Conservation (phyloP, 1,139 yeast species). For the Yamadazyma trypodendri region DNA sequence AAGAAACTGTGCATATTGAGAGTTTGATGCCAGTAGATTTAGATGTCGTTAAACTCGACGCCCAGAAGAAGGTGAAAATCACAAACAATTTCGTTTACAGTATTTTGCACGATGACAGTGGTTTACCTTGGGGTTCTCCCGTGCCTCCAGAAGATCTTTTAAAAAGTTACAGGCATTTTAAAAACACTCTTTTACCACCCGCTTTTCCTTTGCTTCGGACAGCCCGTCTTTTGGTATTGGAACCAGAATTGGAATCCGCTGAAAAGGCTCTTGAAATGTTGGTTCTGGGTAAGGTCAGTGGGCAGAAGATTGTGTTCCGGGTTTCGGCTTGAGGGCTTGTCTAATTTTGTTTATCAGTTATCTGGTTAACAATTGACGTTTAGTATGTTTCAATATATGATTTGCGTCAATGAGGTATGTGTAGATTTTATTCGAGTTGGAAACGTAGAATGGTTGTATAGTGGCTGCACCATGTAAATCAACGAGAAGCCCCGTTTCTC, state of each 20-base stretch:
- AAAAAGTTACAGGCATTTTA: conserved; percentile 4
- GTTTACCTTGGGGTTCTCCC: neutral
- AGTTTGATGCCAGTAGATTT: conserved; percentile 17
- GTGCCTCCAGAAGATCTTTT: conserved; percentile 9
- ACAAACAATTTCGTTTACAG: conserved; percentile 7
- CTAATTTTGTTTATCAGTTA: too few species aligned
- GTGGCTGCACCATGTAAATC: too few species aligned
- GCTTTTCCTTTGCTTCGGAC: conserved; percentile 18
- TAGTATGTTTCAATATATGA: too few species aligned
- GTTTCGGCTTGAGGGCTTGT: conserved; percentile 1
- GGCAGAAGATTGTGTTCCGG: conserved; percentile 33
- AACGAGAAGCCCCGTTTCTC: too few species aligned
- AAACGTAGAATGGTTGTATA: too few species aligned
- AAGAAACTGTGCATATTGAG: conserved; percentile 16
- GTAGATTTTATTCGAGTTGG: too few species aligned
- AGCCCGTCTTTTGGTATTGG: conserved; percentile 29
- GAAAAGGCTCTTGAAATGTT: conserved; percentile 31
- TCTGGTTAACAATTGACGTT: too few species aligned
- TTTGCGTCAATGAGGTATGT: too few species aligned
- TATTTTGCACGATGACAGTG: conserved; percentile 9
- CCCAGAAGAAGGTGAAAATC: conserved; percentile 24
- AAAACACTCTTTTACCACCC: conserved; percentile 9
- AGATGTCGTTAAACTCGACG: conserved; percentile 45
- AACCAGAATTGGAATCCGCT: conserved; percentile 30
- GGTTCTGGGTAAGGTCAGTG: conserved; percentile 33